Conservation (phyloP, 768 basidiomycete genomes). For the Pleurotus djamor region DNA sequence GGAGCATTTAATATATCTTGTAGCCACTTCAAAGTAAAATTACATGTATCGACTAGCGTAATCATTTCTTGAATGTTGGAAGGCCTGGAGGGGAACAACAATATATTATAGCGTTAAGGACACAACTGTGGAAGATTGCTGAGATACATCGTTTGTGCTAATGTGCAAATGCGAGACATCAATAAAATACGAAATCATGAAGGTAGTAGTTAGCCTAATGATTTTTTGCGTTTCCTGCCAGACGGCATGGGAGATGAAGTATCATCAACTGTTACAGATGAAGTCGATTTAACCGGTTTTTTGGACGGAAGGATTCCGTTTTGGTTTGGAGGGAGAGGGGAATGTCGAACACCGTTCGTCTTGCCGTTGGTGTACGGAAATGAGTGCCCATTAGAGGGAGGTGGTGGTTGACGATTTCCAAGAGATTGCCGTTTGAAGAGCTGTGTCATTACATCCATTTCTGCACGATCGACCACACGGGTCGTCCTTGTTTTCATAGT, state of each 20-base stretch:
- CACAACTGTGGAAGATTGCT: background rate
- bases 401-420: constrained; percentile 30
- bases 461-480: constrained; percentile 43
- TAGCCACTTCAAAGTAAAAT: background rate
- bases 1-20: background rate
- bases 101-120: background rate
- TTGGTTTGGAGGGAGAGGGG: background rate
- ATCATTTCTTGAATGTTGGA: background rate
- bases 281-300: background rate
- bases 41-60: constrained; percentile 4
- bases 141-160: background rate
- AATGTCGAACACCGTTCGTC: constrained; percentile 7
- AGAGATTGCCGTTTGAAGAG: constrained; percentile 58
- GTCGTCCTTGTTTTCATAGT: constrained; percentile 14
- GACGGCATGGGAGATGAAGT: constrained; percentile 19
- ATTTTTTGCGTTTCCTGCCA: constrained; percentile 59
- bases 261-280: background rate
- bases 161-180: background rate
- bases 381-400: constrained; percentile 6
- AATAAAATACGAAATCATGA: background rate
- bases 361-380: constrained; percentile 1
- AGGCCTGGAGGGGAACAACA: background rate
- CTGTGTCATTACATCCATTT: constrained; percentile 58
- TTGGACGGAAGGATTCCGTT: background rate
- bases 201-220: constrained; percentile 24